Evolutionary conservation across 768 basidiomycete species (phyloP).

Genomic region (Hericium alpestre): DNA sequence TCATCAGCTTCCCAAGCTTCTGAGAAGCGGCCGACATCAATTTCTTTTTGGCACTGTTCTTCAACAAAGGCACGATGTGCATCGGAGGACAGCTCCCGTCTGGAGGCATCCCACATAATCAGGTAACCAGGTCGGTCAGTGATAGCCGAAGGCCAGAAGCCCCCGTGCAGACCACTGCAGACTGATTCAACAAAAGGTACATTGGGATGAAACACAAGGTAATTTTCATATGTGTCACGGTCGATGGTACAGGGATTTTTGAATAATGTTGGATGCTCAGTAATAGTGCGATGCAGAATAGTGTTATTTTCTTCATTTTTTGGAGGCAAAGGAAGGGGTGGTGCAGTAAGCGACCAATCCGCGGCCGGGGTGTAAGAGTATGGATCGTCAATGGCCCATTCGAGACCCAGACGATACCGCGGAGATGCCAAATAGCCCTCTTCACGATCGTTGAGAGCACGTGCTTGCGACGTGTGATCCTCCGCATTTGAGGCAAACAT

Average conservation of each 20-base stretch:
- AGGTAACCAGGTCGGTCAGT: conserved; percentile 16
- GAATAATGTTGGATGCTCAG: conserved; percentile 23
- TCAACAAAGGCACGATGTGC: background rate
- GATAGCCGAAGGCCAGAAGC: conserved; percentile 36
- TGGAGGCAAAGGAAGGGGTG: conserved; percentile 12
- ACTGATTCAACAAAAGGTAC: conserved; percentile 27
- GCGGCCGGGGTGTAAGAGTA: background rate
- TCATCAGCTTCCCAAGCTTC: conserved; percentile 20
- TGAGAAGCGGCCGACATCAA: conserved; percentile 13
- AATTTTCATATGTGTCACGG: conserved; percentile 19
- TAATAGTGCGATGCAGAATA: conserved; percentile 15
- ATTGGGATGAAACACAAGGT: conserved; percentile 27
- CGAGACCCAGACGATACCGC: background rate
- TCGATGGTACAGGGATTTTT: conserved; percentile 27
- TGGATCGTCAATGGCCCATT: background rate
- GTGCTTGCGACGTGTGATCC: too few species aligned
- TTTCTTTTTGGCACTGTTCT: conserved; percentile 11
- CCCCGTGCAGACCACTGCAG: conserved; percentile 18
- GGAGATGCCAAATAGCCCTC: background rate
- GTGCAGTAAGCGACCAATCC: background rate
- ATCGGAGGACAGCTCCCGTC: background rate
- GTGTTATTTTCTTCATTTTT: conserved; percentile 7
- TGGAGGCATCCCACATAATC: conserved; percentile 14
- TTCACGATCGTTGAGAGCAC: too few species aligned
- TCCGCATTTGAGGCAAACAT: too few species aligned